Conservation (phyloP, 345 rosid genomes). For the Gossypium rotundifolium region DNA sequence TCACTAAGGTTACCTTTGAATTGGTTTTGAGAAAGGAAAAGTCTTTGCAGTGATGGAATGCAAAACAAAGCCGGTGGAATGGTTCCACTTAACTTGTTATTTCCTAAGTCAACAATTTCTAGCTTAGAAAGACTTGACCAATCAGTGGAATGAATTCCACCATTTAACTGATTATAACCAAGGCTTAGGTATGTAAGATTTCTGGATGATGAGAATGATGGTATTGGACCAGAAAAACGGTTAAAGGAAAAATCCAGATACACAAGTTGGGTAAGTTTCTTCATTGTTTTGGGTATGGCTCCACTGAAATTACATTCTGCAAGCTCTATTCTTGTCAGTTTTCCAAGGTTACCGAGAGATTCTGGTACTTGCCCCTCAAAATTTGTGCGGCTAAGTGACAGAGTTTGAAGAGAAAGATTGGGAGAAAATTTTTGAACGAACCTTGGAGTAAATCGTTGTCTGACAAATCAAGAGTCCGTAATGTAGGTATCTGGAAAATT, state of each 20-base stretch:
- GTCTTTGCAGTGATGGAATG: slow-evolving; percentile 15
- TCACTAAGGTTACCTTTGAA: slow-evolving; percentile 12
- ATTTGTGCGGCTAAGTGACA: slow-evolving; percentile 19
- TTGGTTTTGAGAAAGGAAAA: slow-evolving; percentile 22
- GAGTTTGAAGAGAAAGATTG: slow-evolving; percentile 20
- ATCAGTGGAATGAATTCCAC: slow-evolving; percentile 17
- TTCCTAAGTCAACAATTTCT: slow-evolving; percentile 19
- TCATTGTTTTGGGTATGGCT: slow-evolving; percentile 19
- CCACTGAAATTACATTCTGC: slow-evolving; percentile 7
- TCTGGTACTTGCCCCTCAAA: slow-evolving; percentile 25
- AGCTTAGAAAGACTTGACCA: slow-evolving; percentile 30
- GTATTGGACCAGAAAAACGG: slow-evolving; percentile 22
- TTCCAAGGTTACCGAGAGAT: slow-evolving; percentile 17
- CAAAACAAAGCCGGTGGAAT: slow-evolving; percentile 23
- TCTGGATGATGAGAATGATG: slow-evolving; percentile 17
- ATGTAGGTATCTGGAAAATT: slow-evolving; percentile 20
- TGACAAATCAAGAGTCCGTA: slow-evolving; percentile 28
- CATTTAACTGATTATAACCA: slow-evolving; percentile 27
- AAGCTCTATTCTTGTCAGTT: slow-evolving; percentile 14
- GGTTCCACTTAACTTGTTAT: slow-evolving; percentile 29
- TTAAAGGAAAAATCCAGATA: slow-evolving; percentile 24
- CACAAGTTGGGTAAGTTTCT: slow-evolving; percentile 12
- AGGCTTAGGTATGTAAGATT: slow-evolving; percentile 25
- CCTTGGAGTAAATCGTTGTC: slow-evolving; percentile 19
- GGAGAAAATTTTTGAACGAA: not conserved